Conservation (phyloP, 305 asterid species). For the Petunia hybrid region DNA sequence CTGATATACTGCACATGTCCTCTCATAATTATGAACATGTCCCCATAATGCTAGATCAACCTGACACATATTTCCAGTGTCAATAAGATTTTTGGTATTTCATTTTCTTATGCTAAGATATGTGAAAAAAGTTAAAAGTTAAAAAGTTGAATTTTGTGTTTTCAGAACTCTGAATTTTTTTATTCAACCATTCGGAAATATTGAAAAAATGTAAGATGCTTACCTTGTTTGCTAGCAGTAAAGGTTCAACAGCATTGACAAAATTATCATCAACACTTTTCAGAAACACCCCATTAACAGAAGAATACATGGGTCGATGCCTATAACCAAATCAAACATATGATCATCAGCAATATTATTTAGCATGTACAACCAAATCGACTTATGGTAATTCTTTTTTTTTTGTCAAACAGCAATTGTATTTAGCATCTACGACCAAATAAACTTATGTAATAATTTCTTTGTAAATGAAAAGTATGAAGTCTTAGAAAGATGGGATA, state of each 20-base stretch:
- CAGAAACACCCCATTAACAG: conserved; percentile 40
- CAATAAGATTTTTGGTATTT: background rate
- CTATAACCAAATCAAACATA: conserved; percentile 40
- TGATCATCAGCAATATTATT: background rate
- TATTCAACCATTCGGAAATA: no score
- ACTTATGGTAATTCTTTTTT: no score
- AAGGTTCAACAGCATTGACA: conserved; percentile 75
- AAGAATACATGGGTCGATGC: conserved; percentile 89
- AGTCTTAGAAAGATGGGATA: background rate
- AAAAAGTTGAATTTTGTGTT: no score
- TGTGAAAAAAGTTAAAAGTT: no score
- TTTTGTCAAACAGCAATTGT: no score
- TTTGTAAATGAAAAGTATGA: no score
- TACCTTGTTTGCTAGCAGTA: conserved; percentile 66
- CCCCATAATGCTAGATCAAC: conserved; percentile 83
- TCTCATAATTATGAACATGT: conserved; percentile 90
- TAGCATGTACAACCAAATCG: no score
- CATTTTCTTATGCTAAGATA: no score
- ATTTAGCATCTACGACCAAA: no score
- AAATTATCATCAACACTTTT: conserved; percentile 58
- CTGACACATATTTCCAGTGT: conserved; percentile 39
- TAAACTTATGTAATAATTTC: no score
- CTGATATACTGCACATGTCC: conserved; percentile 75
- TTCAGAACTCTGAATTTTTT: no score
- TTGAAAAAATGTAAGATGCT: background rate